These are phyloP conservation scores for Gamsiella multidivaricata DNA, from an alignment of 192 early-diverging fungal species.

Conservation along the genomic window DNA sequence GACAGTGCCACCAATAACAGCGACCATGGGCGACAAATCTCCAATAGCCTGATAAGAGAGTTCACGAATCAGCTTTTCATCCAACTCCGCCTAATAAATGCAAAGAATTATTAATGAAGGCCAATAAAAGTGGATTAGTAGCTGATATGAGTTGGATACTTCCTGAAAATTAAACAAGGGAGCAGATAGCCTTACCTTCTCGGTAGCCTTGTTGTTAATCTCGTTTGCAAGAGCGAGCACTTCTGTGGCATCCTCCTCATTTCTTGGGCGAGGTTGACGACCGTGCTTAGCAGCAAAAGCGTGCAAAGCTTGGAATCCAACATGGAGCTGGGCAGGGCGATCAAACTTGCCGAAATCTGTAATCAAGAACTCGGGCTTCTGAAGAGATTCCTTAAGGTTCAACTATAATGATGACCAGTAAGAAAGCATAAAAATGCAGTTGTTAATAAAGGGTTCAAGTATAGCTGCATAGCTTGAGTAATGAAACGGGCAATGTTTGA, in stretches of 20 bases:
- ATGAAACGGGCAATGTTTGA: neutral
- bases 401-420: constrained; percentile 59
- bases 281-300: constrained; percentile 75
- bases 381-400: constrained; percentile 78
- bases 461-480: neutral
- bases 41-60: constrained; percentile 90
- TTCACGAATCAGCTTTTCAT: constrained; percentile 89
- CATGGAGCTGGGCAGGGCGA: constrained; percentile 90
- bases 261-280: constrained; percentile 85
- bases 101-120: constrained; percentile 1
- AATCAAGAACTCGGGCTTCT: constrained; percentile 84
- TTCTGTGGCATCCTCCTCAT: constrained; percentile 87
- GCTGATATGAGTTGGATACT: no score
- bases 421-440: neutral
- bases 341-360: constrained; percentile 99
- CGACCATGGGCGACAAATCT: constrained; percentile 94
- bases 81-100: constrained; percentile 68
- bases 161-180: neutral
- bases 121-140: neutral
- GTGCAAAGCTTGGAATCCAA: constrained; percentile 96
- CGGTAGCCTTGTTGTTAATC: constrained; percentile 74
- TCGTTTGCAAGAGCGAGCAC: constrained; percentile 78
- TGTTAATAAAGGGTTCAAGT: no score
- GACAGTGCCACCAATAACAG: constrained; percentile 95
- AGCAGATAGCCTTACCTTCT: constrained; percentile 59